A percentile compares a stretch with the other conserved stretches of the same genome.
Evolutionary conservation across 75 land plant species (phyloP).

Genomic region (Pinus albicaulis): DNA sequence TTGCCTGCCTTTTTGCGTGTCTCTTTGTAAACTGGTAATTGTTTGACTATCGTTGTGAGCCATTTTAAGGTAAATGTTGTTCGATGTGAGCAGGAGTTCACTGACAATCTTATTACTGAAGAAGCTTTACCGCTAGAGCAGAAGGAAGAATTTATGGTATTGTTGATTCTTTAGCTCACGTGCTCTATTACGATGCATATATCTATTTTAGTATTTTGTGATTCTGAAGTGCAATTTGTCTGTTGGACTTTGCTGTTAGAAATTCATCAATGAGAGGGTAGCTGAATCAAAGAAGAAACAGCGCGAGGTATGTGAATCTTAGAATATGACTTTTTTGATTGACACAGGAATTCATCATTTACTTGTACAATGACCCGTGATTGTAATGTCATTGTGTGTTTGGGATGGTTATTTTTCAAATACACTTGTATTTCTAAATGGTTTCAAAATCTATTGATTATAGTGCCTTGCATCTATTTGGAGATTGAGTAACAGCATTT

Average conservation of each 20-base stretch:
- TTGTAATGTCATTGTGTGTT: too few species aligned
- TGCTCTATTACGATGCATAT: neutral
- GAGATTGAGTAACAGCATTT: neutral
- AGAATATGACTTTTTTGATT: neutral
- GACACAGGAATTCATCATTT: neutral
- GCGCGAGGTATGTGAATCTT: slow-evolving; percentile 49
- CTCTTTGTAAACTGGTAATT: neutral
- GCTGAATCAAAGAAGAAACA: slow-evolving; percentile 62
- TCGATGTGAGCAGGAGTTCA: slow-evolving; percentile 59
- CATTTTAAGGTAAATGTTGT: neutral
- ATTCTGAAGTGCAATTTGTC: too few species aligned
- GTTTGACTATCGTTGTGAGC: neutral
- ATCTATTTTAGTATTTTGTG: slow-evolving; percentile 1
- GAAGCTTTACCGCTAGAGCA: slow-evolving; percentile 69
- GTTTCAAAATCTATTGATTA: too few species aligned
- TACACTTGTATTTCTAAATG: too few species aligned
- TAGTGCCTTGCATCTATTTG: neutral
- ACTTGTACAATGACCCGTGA: neutral
- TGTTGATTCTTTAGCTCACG: neutral
- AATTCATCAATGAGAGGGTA: slow-evolving; percentile 61
- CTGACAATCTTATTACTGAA: slow-evolving; percentile 54
- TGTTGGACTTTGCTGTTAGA: slow-evolving; percentile 25
- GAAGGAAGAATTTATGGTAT: slow-evolving; percentile 86
- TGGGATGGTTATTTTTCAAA: too few species aligned
- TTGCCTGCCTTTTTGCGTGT: too few species aligned